These are phyloP conservation scores for Paecilomyces sp. DNA, from an alignment of 2,329 filamentous ascomycete species.

Conservation along the genomic window DNA sequence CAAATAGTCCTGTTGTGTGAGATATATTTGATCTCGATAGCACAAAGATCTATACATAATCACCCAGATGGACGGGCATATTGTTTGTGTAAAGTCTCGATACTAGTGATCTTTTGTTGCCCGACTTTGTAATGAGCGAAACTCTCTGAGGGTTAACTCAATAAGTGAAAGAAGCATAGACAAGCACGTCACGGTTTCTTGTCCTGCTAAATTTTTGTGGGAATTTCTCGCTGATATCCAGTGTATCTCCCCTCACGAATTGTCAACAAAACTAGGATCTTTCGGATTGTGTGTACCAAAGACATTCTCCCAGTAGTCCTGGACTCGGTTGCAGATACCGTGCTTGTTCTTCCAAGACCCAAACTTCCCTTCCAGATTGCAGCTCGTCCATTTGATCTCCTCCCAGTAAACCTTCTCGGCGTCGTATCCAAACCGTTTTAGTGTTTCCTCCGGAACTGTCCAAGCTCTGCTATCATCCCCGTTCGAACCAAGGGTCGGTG, in stretches of 20 bases:
- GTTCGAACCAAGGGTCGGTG: conserved; percentile 28
- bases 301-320: conserved; percentile 12
- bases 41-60: too few relatives aligned
- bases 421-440: conserved; percentile 32
- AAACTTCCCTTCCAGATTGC: conserved; percentile 27
- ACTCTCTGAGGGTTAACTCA: background rate
- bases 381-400: conserved; percentile 34
- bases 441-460: conserved; percentile 24
- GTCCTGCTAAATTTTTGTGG: too few relatives aligned
- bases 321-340: conserved; percentile 12
- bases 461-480: conserved; percentile 30
- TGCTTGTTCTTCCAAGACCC: conserved; percentile 21
- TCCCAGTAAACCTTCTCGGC: conserved; percentile 33
- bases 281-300: conserved; percentile 7
- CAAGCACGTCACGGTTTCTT: background rate
- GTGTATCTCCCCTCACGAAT: too few relatives aligned
- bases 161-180: background rate
- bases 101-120: too few relatives aligned
- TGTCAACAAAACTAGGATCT: background rate
- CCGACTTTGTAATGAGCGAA: too few relatives aligned
- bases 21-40: too few relatives aligned
- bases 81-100: background rate
- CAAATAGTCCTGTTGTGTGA: too few relatives aligned
- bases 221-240: too few relatives aligned
- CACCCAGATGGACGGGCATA: background rate